Evolutionary conservation across 177 flowering plant species (phyloP), one percentile per base, ranked within the genome.

Genomic region (Telopea speciosissima): DNA sequence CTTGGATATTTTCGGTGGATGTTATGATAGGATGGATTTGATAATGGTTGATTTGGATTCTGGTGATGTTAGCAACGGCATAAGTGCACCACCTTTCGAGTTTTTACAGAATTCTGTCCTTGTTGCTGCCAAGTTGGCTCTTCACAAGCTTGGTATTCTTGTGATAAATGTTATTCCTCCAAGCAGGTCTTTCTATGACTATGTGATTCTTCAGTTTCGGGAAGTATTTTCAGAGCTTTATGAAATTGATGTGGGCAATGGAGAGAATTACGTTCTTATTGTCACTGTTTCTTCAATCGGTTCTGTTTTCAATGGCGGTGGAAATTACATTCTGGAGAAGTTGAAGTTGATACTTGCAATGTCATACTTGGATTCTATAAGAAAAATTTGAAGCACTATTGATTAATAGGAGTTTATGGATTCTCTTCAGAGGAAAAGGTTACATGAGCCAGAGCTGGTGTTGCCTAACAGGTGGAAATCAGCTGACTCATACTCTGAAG

Each of bases 41-140:
- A 75, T 95, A 14, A 83, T 90, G 92, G 90, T 92, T 70, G 99
- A 95, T 83, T 76, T 95, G 79, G 97, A 95, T 82, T 84, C 90
- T 0, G 70, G 77, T 76, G 94, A 95, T 83, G 81, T 74, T 59
- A 76, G 66, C 44, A 75, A 61, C 25, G 92, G 96, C n/a, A 63
- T 79, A 10, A 78, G 79, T 77, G 97, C 97, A n/a, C 99, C 99
- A 21, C 92, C 97, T 2, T 26, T 83, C 76, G 90, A 86, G 21
- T 89, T 90, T 76, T 66, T 86, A 2, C 61, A 67, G 52, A 80
- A 73, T 70, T 24, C 75, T 10, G 85, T 89, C 68, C 85, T 95
- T 77, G 8, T 74, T 69, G 83, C 87, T 58, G 80, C 80, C 24
- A 88, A 80, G 71, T 66, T 65, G 36, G 72, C 80, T 77, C 90